These are phyloP conservation scores for Blastocystis hominis DNA, from an alignment of 352 stramenopile genomes.

Conservation along the genomic window DNA sequence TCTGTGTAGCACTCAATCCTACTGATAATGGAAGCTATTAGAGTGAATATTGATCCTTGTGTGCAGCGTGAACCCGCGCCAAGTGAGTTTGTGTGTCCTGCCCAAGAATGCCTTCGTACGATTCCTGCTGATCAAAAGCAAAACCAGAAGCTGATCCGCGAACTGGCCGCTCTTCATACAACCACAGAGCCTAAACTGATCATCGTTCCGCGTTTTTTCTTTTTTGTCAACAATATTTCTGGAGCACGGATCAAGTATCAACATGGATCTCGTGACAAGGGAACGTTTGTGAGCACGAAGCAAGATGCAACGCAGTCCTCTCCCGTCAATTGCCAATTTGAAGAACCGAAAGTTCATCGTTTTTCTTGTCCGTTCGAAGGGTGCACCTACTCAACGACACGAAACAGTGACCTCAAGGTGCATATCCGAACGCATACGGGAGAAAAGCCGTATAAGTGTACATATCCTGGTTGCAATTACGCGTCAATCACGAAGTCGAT, in stretches of 20 bases:
- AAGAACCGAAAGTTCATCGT: slow-evolving; percentile 36
- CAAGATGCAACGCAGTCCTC: slow-evolving; percentile 17
- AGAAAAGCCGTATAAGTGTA: slow-evolving; percentile 57
- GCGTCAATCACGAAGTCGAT: slow-evolving; percentile 51
- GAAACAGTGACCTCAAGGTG: slow-evolving; percentile 54
- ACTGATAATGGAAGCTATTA: neutral
- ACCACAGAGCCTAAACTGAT: slow-evolving; percentile 46
- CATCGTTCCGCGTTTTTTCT: slow-evolving; percentile 51
- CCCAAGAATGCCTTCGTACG: neutral
- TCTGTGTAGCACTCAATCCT: neutral
- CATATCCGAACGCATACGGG: slow-evolving; percentile 55
- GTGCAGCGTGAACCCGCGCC: neutral
- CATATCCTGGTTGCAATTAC: slow-evolving; percentile 47
- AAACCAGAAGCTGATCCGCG: slow-evolving; percentile 40
- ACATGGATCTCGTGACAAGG: slow-evolving; percentile 10
- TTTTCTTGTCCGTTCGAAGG: slow-evolving; percentile 38
- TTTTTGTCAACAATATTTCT: slow-evolving; percentile 51
- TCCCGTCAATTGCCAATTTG: slow-evolving; percentile 48
- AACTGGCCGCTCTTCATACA: neutral
- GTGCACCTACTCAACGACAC: slow-evolving; percentile 47
- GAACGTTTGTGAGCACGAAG: neutral
- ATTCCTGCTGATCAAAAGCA: neutral
- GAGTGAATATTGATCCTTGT: neutral
- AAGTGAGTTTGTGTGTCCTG: neutral
- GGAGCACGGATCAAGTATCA: slow-evolving; percentile 50